A percentile compares a stretch with the other conserved stretches of the same genome.
Evolutionary conservation across 2,329 filamentous ascomycete genomes (phyloP).

Genomic region (Scedosporium aurantiacum): DNA sequence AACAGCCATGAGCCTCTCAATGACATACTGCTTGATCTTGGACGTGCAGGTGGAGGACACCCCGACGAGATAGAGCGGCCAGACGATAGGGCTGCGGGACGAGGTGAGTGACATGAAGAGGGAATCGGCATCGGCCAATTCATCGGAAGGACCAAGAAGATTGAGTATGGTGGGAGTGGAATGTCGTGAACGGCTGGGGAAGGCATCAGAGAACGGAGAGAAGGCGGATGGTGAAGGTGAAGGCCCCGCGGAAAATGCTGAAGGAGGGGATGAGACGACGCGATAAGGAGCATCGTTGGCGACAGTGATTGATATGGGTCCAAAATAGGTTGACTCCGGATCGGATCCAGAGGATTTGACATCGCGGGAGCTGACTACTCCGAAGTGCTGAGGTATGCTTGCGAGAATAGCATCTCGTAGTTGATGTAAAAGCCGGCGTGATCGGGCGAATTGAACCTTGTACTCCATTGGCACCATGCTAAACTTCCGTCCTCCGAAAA

Average conservation of each 20-base stretch:
- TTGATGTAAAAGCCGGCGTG: slow-evolving; percentile 25
- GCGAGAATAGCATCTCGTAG: slow-evolving; percentile 31
- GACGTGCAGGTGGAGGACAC: slow-evolving; percentile 32
- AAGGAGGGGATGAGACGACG: slow-evolving; percentile 12
- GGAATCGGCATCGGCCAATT: slow-evolving; percentile 23
- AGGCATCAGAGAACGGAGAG: slow-evolving; percentile 8
- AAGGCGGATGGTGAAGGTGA: slow-evolving; percentile 17
- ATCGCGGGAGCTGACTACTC: slow-evolving; percentile 31
- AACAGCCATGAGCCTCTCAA: slow-evolving; percentile 32
- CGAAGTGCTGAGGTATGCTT: slow-evolving; percentile 38
- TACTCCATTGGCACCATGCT: slow-evolving; percentile 18
- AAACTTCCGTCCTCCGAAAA: slow-evolving; percentile 16
- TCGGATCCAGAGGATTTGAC: slow-evolving; percentile 13
- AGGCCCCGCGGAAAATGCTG: slow-evolving; percentile 14
- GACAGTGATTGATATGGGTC: slow-evolving; percentile 18
- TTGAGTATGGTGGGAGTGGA: slow-evolving; percentile 1
- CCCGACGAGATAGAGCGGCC: slow-evolving; percentile 38
- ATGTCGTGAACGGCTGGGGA: not conserved
- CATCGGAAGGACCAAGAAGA: not conserved
- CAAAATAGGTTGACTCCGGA: slow-evolving; percentile 9
- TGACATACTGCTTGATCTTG: slow-evolving; percentile 30
- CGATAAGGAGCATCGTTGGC: slow-evolving; percentile 18
- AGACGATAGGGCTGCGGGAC: slow-evolving; percentile 36
- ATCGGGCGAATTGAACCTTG: slow-evolving; percentile 24
- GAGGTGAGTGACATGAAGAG: slow-evolving; percentile 38